phyloP scores from a whole-genome alignment of 371 early-diverging fungal species.

The Fennellomyces sp. region DNA sequence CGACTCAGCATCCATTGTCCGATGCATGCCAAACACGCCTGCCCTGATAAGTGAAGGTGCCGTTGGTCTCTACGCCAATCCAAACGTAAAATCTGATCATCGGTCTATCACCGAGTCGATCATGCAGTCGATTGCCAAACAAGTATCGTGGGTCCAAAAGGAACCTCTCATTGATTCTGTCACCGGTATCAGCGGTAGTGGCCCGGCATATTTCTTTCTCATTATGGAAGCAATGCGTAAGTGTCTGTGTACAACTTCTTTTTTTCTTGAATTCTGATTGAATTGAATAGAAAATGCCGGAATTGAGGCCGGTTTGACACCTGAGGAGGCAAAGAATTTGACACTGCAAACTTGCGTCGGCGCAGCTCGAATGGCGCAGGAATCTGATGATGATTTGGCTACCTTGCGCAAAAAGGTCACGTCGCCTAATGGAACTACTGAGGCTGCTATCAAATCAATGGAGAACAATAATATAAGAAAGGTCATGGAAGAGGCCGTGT shows the following conservation, averaged over 20 bases:
- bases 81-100: conserved; percentile 60
- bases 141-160: conserved; percentile 78
- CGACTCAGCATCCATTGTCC: conserved; percentile 63
- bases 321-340: conserved; percentile 76
- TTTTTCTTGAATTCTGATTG: not conserved
- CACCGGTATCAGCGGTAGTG: conserved; percentile 86
- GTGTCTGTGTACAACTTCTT: too few relatives aligned
- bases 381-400: conserved; percentile 71
- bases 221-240: conserved; percentile 85
- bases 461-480: conserved; percentile 65
- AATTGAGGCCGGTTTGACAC: conserved; percentile 75
- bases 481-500: conserved; percentile 61
- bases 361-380: conserved; percentile 85
- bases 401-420: conserved; percentile 87
- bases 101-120: conserved; percentile 66
- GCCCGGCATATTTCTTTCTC: conserved; percentile 95
- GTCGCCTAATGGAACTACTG: conserved; percentile 93
- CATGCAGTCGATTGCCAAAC: conserved; percentile 73
- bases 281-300: conserved; percentile 69
- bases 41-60: conserved; percentile 88
- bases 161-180: conserved; percentile 86
- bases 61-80: conserved; percentile 80
- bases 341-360: conserved; percentile 90
- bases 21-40: conserved; percentile 97
- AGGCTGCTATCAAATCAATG: conserved; percentile 84